Conservation (phyloP, 495 filamentous ascomycete species). For the Physcia stellaris region DNA sequence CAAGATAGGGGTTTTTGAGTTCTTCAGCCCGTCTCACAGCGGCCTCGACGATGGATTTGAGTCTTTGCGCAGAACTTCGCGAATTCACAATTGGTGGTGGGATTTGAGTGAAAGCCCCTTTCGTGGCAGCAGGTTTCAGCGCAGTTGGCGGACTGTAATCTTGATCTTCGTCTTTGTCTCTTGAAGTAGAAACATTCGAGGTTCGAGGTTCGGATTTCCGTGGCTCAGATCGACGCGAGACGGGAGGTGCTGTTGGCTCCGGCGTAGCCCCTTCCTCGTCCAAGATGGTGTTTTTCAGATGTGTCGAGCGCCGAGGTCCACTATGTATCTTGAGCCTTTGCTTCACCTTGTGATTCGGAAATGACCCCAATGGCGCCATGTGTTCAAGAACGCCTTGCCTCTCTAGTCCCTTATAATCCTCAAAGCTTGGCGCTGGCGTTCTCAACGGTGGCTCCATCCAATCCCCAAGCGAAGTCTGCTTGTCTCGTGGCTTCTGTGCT, state of each 20-base stretch:
- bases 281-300: conserved; percentile 7
- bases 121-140: conserved; percentile 5
- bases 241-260: conserved; percentile 11
- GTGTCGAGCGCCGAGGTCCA: conserved; percentile 6
- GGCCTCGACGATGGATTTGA: conserved; percentile 25
- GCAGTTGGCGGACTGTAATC: conserved; percentile 9
- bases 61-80: conserved; percentile 21
- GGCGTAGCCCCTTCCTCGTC: conserved; percentile 9
- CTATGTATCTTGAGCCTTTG: conserved; percentile 20
- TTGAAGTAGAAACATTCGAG: conserved; percentile 11
- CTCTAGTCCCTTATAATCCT: conserved; percentile 45
- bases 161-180: conserved; percentile 12
- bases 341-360: conserved; percentile 39
- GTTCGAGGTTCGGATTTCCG: conserved; percentile 17
- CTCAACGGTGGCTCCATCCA: conserved; percentile 64
- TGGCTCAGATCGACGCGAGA: conserved; percentile 19
- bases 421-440: conserved; percentile 51
- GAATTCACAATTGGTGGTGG: conserved; percentile 18
- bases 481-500: conserved; percentile 15
- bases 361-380: conserved; percentile 55
- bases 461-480: conserved; percentile 26
- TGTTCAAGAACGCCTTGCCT: conserved; percentile 50
- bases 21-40: conserved; percentile 24
- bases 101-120: conserved; percentile 7
- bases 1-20: conserved; percentile 23